Percentiles rank a stretch among this genome's conserved stretches.
Conservation (phyloP, 805 yeast species). For the Candida awuae region DNA sequence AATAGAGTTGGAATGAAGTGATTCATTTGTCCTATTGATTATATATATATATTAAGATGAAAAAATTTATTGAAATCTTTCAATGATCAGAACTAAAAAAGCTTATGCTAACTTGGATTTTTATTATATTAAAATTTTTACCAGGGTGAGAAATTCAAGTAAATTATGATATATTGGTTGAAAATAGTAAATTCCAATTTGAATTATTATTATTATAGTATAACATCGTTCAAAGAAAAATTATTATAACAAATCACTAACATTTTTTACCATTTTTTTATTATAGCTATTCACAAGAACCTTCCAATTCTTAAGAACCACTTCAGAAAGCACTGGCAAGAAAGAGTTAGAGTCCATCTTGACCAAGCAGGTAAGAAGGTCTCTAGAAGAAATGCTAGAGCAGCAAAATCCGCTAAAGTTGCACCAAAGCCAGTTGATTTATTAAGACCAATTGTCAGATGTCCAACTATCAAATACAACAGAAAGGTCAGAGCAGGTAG, state of each 20-base stretch:
- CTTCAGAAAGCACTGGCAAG: slow-evolving; percentile 99
- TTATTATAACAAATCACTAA: slow-evolving; percentile 14
- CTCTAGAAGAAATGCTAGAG: slow-evolving; percentile 93
- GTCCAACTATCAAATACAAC: slow-evolving; percentile 98
- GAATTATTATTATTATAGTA: no score
- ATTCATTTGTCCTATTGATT: no score
- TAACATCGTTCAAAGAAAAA: no score
- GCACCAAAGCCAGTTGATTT: slow-evolving; percentile 98
- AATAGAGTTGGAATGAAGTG: no score
- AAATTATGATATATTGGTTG: no score
- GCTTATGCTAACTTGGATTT: no score
- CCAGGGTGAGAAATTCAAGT: no score
- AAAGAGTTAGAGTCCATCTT: slow-evolving; percentile 98
- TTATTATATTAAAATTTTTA: no score
- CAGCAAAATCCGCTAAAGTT: slow-evolving; percentile 83
- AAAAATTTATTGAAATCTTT: no score
- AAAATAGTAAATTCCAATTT: no score
- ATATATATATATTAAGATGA: no score
- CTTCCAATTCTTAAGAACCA: slow-evolving; percentile 98
- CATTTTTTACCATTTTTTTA: slow-evolving; percentile 6
- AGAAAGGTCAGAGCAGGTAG: slow-evolving; percentile 99
- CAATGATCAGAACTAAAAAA: no score
- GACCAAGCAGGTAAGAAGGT: slow-evolving; percentile 99
- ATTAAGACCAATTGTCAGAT: slow-evolving; percentile 96
- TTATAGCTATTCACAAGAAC: slow-evolving; percentile 93